Evolutionary conservation across 768 basidiomycete species (phyloP).

Genomic region (Rhizopogon vinicolor): DNA sequence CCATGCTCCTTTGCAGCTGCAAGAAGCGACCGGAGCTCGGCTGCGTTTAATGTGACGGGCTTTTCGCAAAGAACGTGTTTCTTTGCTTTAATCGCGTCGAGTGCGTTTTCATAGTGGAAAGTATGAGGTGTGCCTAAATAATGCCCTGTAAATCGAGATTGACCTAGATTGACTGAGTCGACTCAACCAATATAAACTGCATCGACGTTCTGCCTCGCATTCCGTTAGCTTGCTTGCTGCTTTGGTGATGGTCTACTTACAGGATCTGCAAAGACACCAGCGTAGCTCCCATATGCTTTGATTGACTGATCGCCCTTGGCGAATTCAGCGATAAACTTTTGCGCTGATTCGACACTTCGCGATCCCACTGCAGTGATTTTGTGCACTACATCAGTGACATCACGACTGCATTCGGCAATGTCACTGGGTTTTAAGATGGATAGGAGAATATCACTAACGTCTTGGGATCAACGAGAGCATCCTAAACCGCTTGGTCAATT

Average conservation of each 20-base stretch:
- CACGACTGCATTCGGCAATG: constrained; percentile 41
- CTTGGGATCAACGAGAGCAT: constrained; percentile 69
- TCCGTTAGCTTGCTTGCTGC: neutral
- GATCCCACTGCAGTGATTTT: constrained; percentile 76
- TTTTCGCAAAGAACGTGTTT: constrained; percentile 92
- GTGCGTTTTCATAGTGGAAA: constrained; percentile 72
- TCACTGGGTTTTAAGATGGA: neutral
- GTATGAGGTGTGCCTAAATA: constrained; percentile 77
- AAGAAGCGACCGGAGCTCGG: constrained; percentile 72
- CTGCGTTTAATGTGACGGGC: constrained; percentile 73
- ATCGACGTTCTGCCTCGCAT: constrained; percentile 54
- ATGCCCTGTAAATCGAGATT: neutral
- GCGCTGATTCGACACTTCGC: constrained; percentile 61
- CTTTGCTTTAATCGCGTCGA: constrained; percentile 69
- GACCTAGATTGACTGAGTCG: neutral
- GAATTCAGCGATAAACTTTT: constrained; percentile 57
- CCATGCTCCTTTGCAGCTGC: constrained; percentile 70
- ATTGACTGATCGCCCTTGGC: constrained; percentile 47
- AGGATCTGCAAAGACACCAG: constrained; percentile 65
- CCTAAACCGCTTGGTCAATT: constrained; percentile 37
- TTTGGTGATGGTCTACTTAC: constrained; percentile 32
- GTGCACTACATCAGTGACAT: constrained; percentile 61
- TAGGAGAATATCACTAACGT: constrained; percentile 41
- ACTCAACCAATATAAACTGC: constrained; percentile 67
- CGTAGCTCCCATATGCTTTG: constrained; percentile 71